These are phyloP conservation scores for Pleurozium schreberi DNA, from an alignment of 225 moss, liverwort and hornwort species.

Conservation along the genomic window DNA sequence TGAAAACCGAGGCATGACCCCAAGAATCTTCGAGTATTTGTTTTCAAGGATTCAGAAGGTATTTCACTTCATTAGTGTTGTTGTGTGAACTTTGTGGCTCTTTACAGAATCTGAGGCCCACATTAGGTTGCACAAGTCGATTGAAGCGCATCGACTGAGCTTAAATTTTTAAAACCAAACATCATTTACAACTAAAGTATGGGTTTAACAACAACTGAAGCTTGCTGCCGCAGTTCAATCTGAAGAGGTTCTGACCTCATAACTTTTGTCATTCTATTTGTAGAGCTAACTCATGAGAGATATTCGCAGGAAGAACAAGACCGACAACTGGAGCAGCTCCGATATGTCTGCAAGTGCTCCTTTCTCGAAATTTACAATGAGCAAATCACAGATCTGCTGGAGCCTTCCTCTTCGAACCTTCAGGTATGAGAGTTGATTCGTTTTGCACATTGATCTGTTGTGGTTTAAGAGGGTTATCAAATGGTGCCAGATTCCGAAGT, in stretches of 20 bases:
- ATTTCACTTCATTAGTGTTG: background rate
- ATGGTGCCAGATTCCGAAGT: background rate
- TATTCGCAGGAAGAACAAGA: slow-evolving; percentile 30
- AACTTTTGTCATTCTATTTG: background rate
- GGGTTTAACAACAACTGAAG: background rate
- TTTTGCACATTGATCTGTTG: background rate
- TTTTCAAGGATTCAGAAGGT: slow-evolving; percentile 41
- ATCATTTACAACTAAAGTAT: background rate
- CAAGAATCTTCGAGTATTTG: slow-evolving; percentile 36
- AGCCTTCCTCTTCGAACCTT: slow-evolving; percentile 25
- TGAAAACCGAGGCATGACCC: slow-evolving; percentile 42
- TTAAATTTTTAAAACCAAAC: background rate
- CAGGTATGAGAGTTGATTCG: background rate
- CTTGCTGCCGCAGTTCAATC: background rate
- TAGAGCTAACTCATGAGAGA: background rate
- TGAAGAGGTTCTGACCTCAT: background rate
- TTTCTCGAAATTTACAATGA: slow-evolving; percentile 38
- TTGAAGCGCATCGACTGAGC: background rate
- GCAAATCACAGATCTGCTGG: slow-evolving; percentile 37
- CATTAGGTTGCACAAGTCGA: background rate
- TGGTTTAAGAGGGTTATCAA: background rate
- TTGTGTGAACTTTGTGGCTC: background rate
- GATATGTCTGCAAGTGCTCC: slow-evolving; percentile 33
- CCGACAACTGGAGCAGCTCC: slow-evolving; percentile 27
- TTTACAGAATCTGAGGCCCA: background rate